Evolutionary conservation across 345 rosid species (phyloP).

Genomic region (Euphorbia lathyris): DNA sequence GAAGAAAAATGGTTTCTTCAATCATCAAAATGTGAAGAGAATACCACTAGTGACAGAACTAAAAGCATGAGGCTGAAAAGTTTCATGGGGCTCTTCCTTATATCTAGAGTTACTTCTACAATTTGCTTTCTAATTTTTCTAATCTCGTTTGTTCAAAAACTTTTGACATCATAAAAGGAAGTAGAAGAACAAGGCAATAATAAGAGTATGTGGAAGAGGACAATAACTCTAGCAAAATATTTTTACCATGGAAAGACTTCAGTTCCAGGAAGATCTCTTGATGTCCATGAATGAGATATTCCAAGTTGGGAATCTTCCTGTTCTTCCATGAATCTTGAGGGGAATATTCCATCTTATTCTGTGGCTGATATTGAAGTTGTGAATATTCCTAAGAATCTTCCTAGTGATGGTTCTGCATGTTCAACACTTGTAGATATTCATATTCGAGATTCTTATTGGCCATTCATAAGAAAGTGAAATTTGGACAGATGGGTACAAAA

Average conservation of each 20-base stretch:
- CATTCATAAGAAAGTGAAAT: not conserved
- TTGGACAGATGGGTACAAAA: not conserved
- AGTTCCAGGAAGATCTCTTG: not conserved
- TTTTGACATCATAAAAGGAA: not conserved
- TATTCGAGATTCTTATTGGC: not conserved
- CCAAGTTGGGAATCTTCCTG: constrained; percentile 11
- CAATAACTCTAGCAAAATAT: constrained; percentile 5
- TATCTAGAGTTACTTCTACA: constrained; percentile 36
- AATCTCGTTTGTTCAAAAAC: constrained; percentile 4
- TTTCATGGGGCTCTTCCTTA: constrained; percentile 46
- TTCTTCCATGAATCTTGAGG: constrained; percentile 6
- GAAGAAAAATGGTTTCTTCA: constrained; percentile 36
- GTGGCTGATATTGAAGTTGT: constrained; percentile 4
- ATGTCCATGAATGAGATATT: constrained; percentile 12
- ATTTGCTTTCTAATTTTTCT: constrained; percentile 36
- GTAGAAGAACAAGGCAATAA: too few species aligned
- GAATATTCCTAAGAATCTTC: constrained; percentile 3
- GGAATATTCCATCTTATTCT: not conserved
- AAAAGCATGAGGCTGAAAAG: constrained; percentile 33
- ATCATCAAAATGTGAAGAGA: constrained; percentile 17
- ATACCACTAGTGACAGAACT: constrained; percentile 10
- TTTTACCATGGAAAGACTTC: constrained; percentile 12
- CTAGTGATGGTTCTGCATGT: not conserved
- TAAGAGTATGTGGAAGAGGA: constrained; percentile 20
- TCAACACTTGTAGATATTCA: not conserved